phyloP scores from a whole-genome alignment of 2,329 filamentous ascomycete species.

The Fusarium oxysporum region DNA sequence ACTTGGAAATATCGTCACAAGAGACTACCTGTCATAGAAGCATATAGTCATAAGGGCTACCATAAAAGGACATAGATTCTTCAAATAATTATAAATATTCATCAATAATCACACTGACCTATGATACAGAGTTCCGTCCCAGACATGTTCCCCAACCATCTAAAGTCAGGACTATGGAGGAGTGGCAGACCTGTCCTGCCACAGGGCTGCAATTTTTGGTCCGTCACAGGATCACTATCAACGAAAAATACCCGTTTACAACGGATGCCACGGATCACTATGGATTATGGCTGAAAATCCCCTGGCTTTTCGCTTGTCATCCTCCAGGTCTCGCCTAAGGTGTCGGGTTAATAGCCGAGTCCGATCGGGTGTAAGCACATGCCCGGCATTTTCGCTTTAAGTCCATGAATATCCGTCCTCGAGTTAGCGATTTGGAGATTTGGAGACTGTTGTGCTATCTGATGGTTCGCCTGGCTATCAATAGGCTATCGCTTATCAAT shows the following conservation, averaged over 20 bases:
- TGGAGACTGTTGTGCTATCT: constrained; percentile 15
- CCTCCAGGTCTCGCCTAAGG: constrained; percentile 5
- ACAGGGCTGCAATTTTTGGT: constrained; percentile 44
- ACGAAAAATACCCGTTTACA: constrained; percentile 47
- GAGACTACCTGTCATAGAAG: not conserved
- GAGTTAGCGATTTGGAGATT: constrained; percentile 23
- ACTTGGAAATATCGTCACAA: not conserved
- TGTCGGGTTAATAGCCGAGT: constrained; percentile 33
- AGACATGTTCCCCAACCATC: not conserved
- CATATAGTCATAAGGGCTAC: not conserved
- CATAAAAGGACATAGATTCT: not conserved
- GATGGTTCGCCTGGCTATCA: constrained; percentile 3
- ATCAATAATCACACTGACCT: not conserved
- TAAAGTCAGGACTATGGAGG: not conserved
- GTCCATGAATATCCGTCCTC: constrained; percentile 22
- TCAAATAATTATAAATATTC: not conserved
- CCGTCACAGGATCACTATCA: constrained; percentile 41
- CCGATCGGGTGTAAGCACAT: constrained; percentile 38
- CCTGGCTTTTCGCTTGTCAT: constrained; percentile 30
- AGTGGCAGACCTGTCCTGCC: constrained; percentile 8
- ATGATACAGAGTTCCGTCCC: not conserved
- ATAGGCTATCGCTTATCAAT: constrained; percentile 26
- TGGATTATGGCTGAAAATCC: constrained; percentile 37
- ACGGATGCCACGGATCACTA: constrained; percentile 45
- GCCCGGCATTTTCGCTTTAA: constrained; percentile 38